Percentiles rank a stretch among this genome's conserved stretches.
Evolutionary conservation across 2,329 filamentous ascomycete species (phyloP).

Genomic region (Pseudogymnoascus verrucosus): DNA sequence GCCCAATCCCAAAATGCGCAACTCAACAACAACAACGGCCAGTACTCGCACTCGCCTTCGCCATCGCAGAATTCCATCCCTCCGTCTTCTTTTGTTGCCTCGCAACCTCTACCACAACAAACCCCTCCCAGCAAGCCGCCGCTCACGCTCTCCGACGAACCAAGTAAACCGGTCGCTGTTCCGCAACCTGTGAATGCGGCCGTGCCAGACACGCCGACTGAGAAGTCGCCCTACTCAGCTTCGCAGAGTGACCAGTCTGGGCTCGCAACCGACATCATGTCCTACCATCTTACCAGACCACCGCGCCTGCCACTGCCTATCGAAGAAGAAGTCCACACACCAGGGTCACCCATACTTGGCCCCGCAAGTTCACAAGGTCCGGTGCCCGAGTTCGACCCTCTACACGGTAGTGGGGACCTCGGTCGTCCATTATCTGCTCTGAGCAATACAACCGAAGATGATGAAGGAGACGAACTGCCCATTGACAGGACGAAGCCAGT

Average conservation of each 20-base stretch:
- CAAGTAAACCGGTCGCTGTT: slow-evolving; percentile 53
- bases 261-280: slow-evolving; percentile 44
- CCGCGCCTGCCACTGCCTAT: slow-evolving; percentile 88
- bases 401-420: slow-evolving; percentile 40
- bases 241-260: slow-evolving; percentile 41
- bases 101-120: slow-evolving; percentile 1
- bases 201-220: slow-evolving; percentile 26
- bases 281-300: slow-evolving; percentile 59
- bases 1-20: slow-evolving; percentile 15
- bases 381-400: slow-evolving; percentile 30
- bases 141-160: slow-evolving; percentile 25
- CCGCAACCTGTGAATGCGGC: slow-evolving; percentile 17
- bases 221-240: slow-evolving; percentile 19
- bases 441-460: slow-evolving; percentile 65
- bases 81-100: neutral
- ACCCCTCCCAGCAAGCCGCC: neutral
- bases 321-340: slow-evolving; percentile 81
- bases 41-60: slow-evolving; percentile 4
- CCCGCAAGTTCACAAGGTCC: slow-evolving; percentile 47
- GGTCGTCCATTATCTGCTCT: slow-evolving; percentile 49
- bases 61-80: neutral
- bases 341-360: slow-evolving; percentile 80
- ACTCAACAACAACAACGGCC: slow-evolving; percentile 9
- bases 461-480: slow-evolving; percentile 70
- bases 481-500: slow-evolving; percentile 68